Percentiles rank a stretch among this genome's conserved stretches.
Evolutionary conservation across 2,329 filamentous ascomycete genomes (phyloP).

Genomic region (Diplocarpon rosae): DNA sequence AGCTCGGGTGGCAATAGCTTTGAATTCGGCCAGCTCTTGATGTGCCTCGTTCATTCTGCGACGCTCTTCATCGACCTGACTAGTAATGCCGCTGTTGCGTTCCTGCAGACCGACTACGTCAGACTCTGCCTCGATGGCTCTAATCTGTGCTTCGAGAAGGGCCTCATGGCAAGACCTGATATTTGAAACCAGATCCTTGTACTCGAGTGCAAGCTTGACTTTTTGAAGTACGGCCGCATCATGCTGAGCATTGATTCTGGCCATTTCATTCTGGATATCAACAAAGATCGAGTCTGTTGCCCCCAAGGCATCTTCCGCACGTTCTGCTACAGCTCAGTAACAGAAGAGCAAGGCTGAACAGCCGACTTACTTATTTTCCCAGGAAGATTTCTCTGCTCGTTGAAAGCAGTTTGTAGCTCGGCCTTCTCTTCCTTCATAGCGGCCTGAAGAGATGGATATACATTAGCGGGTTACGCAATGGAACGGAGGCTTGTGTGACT

Average conservation of each 20-base stretch:
- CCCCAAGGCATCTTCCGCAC: constrained; percentile 29
- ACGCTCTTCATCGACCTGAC: constrained; percentile 36
- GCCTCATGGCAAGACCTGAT: constrained; percentile 52
- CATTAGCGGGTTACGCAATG: background rate
- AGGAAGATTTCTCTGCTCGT: constrained; percentile 55
- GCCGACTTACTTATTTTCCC: constrained; percentile 52
- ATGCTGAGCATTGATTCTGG: constrained; percentile 40
- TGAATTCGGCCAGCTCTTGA: constrained; percentile 28
- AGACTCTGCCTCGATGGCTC: constrained; percentile 69
- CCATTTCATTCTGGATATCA: constrained; percentile 33
- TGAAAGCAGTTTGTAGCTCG: constrained; percentile 53
- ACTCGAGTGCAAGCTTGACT: constrained; percentile 40
- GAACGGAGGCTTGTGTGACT: constrained; percentile 1
- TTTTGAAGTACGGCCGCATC: constrained; percentile 46
- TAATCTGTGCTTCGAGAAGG: constrained; percentile 58
- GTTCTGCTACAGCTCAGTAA: constrained; percentile 24
- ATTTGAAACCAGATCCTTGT: constrained; percentile 47
- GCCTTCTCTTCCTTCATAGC: constrained; percentile 51
- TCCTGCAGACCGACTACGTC: constrained; percentile 60
- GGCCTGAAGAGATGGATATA: constrained; percentile 28
- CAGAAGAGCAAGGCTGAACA: background rate
- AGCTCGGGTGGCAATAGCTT: constrained; percentile 1
- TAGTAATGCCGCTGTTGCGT: constrained; percentile 50
- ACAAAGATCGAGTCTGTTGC: constrained; percentile 28
- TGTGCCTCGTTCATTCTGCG: constrained; percentile 32